phyloP scores from a whole-genome alignment of 768 basidiomycete species.

The Russula ochroleuca region DNA sequence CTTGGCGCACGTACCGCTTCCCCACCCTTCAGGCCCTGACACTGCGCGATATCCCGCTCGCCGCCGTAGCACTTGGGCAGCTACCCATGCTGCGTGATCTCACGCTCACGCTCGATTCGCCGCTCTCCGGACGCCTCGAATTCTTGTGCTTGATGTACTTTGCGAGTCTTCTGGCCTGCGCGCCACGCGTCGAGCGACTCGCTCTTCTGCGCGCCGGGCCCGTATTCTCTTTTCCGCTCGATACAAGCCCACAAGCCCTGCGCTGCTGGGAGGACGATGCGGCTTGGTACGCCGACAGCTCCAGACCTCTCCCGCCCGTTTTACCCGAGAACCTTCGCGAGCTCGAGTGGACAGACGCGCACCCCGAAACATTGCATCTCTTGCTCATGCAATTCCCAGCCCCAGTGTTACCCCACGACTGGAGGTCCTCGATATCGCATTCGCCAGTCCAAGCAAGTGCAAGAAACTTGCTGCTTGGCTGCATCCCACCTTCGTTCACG shows the following conservation, averaged over 20 bases:
- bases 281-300: constrained; percentile 3
- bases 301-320: constrained; percentile 14
- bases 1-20: constrained; percentile 15
- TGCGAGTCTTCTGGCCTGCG: constrained; percentile 19
- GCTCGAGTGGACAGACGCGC: constrained; percentile 22
- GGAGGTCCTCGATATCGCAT: constrained; percentile 18
- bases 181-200: constrained; percentile 20
- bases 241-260: not conserved
- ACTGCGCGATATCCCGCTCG: constrained; percentile 20
- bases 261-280: constrained; percentile 11
- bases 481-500: constrained; percentile 8
- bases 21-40: constrained; percentile 15
- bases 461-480: constrained; percentile 7
- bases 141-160: constrained; percentile 14
- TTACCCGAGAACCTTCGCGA: constrained; percentile 22
- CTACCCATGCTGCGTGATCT: constrained; percentile 22
- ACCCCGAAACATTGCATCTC: constrained; percentile 16
- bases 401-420: constrained; percentile 4
- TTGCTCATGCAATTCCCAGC: constrained; percentile 22
- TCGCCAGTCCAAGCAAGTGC: constrained; percentile 17
- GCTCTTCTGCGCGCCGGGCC: constrained; percentile 15
- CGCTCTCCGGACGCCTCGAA: constrained; percentile 6
- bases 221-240: constrained; percentile 11
- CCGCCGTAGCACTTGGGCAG: constrained; percentile 14
- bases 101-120: constrained; percentile 8